phyloP scores from a whole-genome alignment of 2,329 filamentous ascomycete species.

The Colletotrichum spinosum region DNA sequence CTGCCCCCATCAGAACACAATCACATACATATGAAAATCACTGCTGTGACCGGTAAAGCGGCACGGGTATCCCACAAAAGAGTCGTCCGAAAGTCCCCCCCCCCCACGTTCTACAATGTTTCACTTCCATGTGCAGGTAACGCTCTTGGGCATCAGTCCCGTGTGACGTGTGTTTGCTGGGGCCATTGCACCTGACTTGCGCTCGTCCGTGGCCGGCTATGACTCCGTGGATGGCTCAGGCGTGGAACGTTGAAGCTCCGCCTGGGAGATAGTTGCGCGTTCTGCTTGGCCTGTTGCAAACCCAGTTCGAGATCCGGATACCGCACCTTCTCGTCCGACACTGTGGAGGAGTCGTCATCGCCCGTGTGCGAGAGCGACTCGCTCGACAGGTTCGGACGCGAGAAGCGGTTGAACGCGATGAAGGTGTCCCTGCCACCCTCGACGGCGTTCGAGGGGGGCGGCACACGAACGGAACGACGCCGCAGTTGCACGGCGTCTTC shows the following conservation, averaged over 20 bases:
- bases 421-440: constrained; percentile 51
- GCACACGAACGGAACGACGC: constrained; percentile 50
- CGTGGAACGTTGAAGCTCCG: constrained; percentile 21
- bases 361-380: constrained; percentile 9
- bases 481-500: constrained; percentile 55
- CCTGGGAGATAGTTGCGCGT: constrained; percentile 4
- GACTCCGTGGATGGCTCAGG: constrained; percentile 5
- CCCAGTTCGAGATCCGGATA: constrained; percentile 25
- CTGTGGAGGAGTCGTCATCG: constrained; percentile 12
- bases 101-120: background rate
- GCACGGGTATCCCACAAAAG: background rate
- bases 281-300: constrained; percentile 10
- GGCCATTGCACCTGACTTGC: constrained; percentile 21
- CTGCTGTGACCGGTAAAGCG: background rate
- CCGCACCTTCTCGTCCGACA: constrained; percentile 16
- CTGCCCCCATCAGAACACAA: background rate
- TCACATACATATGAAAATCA: background rate
- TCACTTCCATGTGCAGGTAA: background rate
- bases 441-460: constrained; percentile 54
- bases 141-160: background rate
- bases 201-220: constrained; percentile 12
- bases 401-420: constrained; percentile 62
- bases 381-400: constrained; percentile 44
- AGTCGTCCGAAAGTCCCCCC: too few relatives aligned
- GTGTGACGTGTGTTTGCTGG: constrained; percentile 2